Conservation (phyloP, 805 yeast genomes). For the Cyberlindnera meyerae region DNA sequence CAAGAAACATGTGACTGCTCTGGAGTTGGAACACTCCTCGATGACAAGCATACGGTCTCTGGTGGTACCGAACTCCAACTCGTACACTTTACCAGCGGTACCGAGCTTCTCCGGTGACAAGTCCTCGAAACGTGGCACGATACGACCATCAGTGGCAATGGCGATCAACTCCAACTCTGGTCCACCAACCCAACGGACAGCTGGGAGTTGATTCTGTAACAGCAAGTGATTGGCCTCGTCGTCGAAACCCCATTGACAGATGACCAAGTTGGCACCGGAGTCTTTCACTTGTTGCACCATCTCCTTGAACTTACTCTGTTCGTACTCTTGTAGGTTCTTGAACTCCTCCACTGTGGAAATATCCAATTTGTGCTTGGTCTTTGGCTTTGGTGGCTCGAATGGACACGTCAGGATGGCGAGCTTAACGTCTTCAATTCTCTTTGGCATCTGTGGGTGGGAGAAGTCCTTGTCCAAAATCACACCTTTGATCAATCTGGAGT, state of each 20-base stretch:
- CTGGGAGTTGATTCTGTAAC: conserved; percentile 83
- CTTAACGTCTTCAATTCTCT: conserved; percentile 69
- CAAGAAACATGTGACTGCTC: conserved; percentile 87
- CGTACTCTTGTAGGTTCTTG: conserved; percentile 84
- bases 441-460: conserved; percentile 98
- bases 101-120: conserved; percentile 79
- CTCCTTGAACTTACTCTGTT: conserved; percentile 81
- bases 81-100: conserved; percentile 76
- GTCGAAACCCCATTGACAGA: conserved; percentile 99
- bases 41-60: conserved; percentile 93
- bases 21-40: conserved; percentile 81
- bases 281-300: conserved; percentile 85
- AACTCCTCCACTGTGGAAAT: conserved; percentile 93
- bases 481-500: conserved; percentile 81
- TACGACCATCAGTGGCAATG: conserved; percentile 94
- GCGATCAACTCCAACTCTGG: conserved; percentile 94
- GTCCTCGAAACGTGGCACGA: conserved; percentile 96
- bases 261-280: conserved; percentile 92
- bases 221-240: conserved; percentile 96
- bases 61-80: conserved; percentile 93
- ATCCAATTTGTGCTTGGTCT: conserved; percentile 95
- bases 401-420: conserved; percentile 97
- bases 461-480: conserved; percentile 94
- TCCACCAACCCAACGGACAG: conserved; percentile 99
- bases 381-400: conserved; percentile 99